Base-by-base conservation (phyloP, 169 alveolate species). In the Toxoplasma gondii region DNA sequence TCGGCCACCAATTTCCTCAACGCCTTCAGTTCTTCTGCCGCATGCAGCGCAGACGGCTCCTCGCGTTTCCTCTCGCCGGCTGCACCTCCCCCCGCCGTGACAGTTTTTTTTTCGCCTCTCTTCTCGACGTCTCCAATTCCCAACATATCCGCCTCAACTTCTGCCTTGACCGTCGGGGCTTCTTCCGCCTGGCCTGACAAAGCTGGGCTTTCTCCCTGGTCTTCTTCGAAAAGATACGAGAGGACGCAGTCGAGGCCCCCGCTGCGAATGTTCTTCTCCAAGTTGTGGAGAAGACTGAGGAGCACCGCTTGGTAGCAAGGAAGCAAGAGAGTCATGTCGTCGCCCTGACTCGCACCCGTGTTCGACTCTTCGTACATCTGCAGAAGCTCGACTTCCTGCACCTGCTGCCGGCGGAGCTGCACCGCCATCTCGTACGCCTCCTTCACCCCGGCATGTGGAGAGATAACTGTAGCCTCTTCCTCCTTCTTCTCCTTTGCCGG, bases 351-450 rank as follows among this genome's bases (percentile, higher is more conserved):
- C 67, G 90, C 90, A 4, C 41, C 41, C 36, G 38, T 17, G 90
- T 41, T 43, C 41, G 90, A 38, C 24, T 86, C 92, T 1, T 86
- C 92, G 49, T 45, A 86, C 92, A 86, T 53, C 70, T 86, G 92
- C 7, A 34, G 80, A 34, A 86, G 41, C 80, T 86, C 92, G 36
- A 54, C 80, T 43, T 86, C 92, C 45, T 49, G 81, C 34, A 86
- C 92, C 49, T 86, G 92, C 43, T 49, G 80, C 49, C 92, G 31
- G 49, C 92, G 7, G 34, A 86, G 45, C 81, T 86, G 92, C 0
- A 86, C 92, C 1, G 92, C 92, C 38, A 38, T 19, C 80, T 86
- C 92, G 80, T 86, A 86, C 80, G 92, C 92, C 49, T 86, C 80
- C 49, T 29, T n/a, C 43, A n/a, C 44, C 31, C 92, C 92, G 27